These are phyloP conservation scores for Nitzschia palea DNA, from an alignment of 108 stramenopile species.

Conservation along the genomic window DNA sequence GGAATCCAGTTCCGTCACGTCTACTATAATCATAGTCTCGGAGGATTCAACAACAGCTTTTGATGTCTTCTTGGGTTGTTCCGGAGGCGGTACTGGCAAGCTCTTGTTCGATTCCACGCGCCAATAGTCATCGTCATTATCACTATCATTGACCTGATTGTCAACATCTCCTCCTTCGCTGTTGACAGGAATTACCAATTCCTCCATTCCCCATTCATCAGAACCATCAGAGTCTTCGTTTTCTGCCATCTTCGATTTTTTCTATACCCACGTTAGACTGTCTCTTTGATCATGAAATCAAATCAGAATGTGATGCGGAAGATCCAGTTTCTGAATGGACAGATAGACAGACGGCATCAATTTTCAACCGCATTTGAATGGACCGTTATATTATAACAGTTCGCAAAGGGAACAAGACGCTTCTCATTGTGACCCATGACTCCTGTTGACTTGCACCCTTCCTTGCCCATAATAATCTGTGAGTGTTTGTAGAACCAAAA, in stretches of 20 bases:
- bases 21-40: conserved; percentile 47
- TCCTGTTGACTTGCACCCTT: too few species aligned
- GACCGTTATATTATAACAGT: too few species aligned
- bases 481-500: too few species aligned
- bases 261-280: too few species aligned
- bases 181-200: conserved; percentile 30
- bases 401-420: too few species aligned
- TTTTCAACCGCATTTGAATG: too few species aligned
- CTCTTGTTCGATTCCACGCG: conserved; percentile 14
- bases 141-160: neutral
- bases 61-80: neutral
- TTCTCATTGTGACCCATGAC: too few species aligned
- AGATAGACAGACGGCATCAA: too few species aligned
- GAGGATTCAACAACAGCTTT: neutral
- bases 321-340: too few species aligned
- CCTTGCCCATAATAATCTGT: too few species aligned
- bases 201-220: conserved; percentile 40
- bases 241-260: conserved; percentile 6
- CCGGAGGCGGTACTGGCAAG: neutral
- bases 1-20: conserved; percentile 33
- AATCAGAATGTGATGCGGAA: too few species aligned
- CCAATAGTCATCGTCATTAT: conserved; percentile 29
- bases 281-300: too few species aligned
- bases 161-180: neutral
- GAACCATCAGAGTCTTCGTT: conserved; percentile 30